A percentile compares a stretch with the other conserved stretches of the same genome.
Evolutionary conservation across 2,329 filamentous ascomycete genomes (phyloP).

Genomic region (Fusarium tuaranense): DNA sequence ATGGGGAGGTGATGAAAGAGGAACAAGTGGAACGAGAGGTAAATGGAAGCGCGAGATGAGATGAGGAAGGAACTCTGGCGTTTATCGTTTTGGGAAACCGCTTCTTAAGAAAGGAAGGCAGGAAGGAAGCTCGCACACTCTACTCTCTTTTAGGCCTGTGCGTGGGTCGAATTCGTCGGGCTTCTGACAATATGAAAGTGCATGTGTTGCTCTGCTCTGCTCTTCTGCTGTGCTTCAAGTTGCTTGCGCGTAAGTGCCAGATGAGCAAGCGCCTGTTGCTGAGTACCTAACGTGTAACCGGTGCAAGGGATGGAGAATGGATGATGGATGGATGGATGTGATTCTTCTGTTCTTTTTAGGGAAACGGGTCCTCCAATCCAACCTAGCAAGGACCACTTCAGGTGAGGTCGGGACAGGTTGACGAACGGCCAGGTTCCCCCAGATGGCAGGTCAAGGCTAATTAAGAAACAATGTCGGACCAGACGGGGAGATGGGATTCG

Average conservation of each 20-base stretch:
- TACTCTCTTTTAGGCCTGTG: background rate
- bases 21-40: background rate
- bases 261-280: constrained; percentile 16
- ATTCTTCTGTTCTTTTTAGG: constrained; percentile 37
- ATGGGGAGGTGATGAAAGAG: background rate
- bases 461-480: constrained; percentile 29
- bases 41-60: background rate
- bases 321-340: constrained; percentile 9
- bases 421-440: constrained; percentile 38
- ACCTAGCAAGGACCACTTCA: constrained; percentile 44
- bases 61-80: constrained; percentile 17
- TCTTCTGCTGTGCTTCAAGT: background rate
- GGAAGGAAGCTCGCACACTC: constrained; percentile 1
- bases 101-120: constrained; percentile 10
- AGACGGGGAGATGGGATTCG: constrained; percentile 18
- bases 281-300: constrained; percentile 11
- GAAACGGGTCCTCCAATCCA: constrained; percentile 36
- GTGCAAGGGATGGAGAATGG: constrained; percentile 20
- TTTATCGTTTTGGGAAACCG: constrained; percentile 4
- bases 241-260: constrained; percentile 23
- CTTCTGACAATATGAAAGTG: background rate
- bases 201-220: background rate
- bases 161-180: constrained; percentile 24
- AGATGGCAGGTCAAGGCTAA: constrained; percentile 40
- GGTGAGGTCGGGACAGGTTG: constrained; percentile 42